A percentile compares a stretch with the other conserved stretches of the same genome.
Evolutionary conservation across 2,329 filamentous ascomycete species (phyloP).

Genomic region (Thelonectria olida): DNA sequence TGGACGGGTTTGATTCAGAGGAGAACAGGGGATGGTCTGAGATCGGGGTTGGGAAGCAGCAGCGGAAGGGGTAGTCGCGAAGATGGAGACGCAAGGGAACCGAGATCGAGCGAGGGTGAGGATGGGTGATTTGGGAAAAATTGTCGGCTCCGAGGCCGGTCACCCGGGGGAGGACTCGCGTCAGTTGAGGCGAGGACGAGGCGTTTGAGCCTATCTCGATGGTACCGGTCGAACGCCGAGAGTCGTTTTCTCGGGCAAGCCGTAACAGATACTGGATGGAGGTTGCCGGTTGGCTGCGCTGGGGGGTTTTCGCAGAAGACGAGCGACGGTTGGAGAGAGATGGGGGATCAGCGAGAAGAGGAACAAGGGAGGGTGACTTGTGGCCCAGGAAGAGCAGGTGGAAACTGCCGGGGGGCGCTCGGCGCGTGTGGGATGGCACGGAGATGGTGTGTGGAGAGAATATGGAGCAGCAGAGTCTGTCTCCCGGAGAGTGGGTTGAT

Average conservation of each 20-base stretch:
- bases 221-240: not conserved
- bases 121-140: not conserved
- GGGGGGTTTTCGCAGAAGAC: not conserved
- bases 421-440: not conserved
- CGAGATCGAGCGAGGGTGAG: not conserved
- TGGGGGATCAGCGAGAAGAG: conserved; percentile 20
- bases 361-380: conserved; percentile 19
- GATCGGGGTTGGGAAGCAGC: not conserved
- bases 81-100: not conserved
- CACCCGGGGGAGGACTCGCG: not conserved
- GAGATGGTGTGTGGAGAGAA: not conserved
- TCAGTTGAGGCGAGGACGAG: not conserved
- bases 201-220: conserved; percentile 2
- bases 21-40: conserved; percentile 7
- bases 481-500: not conserved
- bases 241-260: not conserved
- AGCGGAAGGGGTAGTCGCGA: not conserved
- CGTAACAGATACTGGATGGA: not conserved
- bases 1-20: conserved; percentile 16
- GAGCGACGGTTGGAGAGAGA: conserved; percentile 9
- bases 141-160: not conserved
- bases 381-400: not conserved
- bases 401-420: conserved; percentile 14
- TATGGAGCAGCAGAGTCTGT: not conserved
- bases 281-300: conserved; percentile 4